Base-by-base conservation (phyloP, 768 basidiomycete genomes). In the Nidularia sp. region DNA sequence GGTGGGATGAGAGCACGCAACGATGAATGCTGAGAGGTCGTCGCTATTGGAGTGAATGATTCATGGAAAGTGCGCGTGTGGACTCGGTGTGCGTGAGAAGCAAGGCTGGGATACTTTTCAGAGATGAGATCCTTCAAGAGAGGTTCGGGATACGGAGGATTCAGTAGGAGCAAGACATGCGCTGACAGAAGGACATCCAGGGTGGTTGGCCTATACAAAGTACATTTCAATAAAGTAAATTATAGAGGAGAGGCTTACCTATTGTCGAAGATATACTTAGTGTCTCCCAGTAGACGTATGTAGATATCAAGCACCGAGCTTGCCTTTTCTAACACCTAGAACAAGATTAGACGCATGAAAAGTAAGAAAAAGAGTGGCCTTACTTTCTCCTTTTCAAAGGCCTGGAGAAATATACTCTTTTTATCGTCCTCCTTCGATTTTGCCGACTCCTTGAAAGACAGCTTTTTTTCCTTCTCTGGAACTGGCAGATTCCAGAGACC, bases 181-280 rank as follows among this genome's bases (percentile, higher is more conserved):
- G 88, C 79, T 13, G 90, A 86, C 15, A 91, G 67, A 35, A 81
- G 62, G 22, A 86, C 63, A 55, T 93, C 90, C 13, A 90, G 64
- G 4, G 77, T 75, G 1, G 85, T 81, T 9, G 77, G 76, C 45
- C 89, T 92, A 49, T 15, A 34, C 18, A 13, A 42, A 59, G 25
- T 53, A 45, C 22, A 54, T 42, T 46, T 46, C 52, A 18, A 53
- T 50, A 43, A 48, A 34, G 33, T 48, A 41, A 3, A 34, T 6
- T 41, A 4, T 8, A 42, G 31, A 25, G 31, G 15, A 47, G 8
- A 49, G 22, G n/a, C 71, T 54, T 51, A 80, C 85, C 66, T 68
- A 8, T 79, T 72, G 25, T 68, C 70, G 50, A 75, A 84, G 60
- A 86, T 72, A 63, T 78, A 88, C 7, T 56, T 56, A 13, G 76